These are phyloP conservation scores for Penicillium oxalicum DNA, from an alignment of 2,329 filamentous ascomycete species.

Conservation along the genomic window DNA sequence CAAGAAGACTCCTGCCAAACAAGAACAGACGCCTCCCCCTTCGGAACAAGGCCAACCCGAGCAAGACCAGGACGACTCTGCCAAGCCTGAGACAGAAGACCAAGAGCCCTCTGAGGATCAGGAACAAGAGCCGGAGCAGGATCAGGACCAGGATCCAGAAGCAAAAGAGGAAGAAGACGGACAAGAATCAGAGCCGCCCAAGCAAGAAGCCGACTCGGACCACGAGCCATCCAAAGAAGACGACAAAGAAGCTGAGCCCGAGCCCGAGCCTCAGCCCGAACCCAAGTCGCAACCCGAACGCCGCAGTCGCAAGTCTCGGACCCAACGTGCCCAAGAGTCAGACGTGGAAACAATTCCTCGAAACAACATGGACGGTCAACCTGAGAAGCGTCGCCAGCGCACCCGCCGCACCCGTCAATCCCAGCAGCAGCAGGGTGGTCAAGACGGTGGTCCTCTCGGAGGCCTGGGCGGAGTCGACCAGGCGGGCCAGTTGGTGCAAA, in stretches of 20 bases:
- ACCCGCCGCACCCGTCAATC: conserved; percentile 51
- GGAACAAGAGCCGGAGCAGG: conserved; percentile 7
- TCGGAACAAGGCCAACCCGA: conserved; percentile 19
- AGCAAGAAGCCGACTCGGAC: conserved; percentile 26
- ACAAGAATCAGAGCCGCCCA: conserved; percentile 4
- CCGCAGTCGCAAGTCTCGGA: conserved; percentile 17
- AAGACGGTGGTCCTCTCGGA: conserved; percentile 36
- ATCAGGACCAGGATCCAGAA: conserved; percentile 15
- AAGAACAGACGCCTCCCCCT: conserved; percentile 22
- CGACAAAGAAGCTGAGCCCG: conserved; percentile 36
- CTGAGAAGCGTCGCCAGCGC: conserved; percentile 48
- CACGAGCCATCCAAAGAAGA: conserved; percentile 40
- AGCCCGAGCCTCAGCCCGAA: conserved; percentile 25
- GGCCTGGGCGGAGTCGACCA: conserved; percentile 52
- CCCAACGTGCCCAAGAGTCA: conserved; percentile 25
- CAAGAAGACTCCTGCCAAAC: conserved; percentile 24
- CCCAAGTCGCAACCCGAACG: conserved; percentile 37
- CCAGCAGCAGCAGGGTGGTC: conserved; percentile 40
- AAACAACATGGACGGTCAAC: conserved; percentile 46
- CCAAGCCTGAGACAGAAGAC: neutral
- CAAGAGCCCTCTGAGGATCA: neutral
- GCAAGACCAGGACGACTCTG: conserved; percentile 7
- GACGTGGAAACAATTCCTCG: conserved; percentile 52
- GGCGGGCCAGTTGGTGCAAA: conserved; percentile 50
- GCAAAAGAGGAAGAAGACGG: conserved; percentile 8